Conservation (phyloP, 257 asterid species). For the Marsdenia floribunda region DNA sequence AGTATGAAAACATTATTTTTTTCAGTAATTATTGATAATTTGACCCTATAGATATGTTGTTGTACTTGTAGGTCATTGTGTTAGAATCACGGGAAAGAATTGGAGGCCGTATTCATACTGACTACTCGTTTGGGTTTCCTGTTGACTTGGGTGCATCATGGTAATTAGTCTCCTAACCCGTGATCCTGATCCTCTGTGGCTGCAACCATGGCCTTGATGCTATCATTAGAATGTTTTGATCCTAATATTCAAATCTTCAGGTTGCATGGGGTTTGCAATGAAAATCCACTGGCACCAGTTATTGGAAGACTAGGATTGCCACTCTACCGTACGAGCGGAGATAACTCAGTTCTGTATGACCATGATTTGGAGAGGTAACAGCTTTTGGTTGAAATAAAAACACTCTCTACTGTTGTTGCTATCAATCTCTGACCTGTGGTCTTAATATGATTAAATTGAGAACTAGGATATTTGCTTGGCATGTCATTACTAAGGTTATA, state of each 20-base stretch:
- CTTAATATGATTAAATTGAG: not conserved
- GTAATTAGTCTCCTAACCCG: slow-evolving; percentile 26
- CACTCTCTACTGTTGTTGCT: not conserved
- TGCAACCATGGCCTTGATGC: not conserved
- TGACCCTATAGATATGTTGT: not conserved
- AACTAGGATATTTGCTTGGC: not conserved
- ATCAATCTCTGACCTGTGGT: not conserved
- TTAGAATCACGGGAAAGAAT: slow-evolving; percentile 94
- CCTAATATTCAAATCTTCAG: slow-evolving; percentile 34
- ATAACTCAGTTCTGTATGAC: slow-evolving; percentile 93
- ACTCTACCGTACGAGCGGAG: slow-evolving; percentile 94
- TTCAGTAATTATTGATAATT: not conserved
- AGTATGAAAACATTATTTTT: not conserved
- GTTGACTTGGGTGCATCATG: slow-evolving; percentile 99
- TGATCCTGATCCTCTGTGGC: not conserved
- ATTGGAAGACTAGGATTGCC: slow-evolving; percentile 93
- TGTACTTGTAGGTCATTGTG: slow-evolving; percentile 57
- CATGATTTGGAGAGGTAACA: slow-evolving; percentile 90
- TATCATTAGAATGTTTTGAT: not conserved
- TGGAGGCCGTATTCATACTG: slow-evolving; percentile 95
- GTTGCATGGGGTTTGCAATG: slow-evolving; percentile 96
- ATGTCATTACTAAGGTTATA: not conserved
- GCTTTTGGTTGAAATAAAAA: not conserved
- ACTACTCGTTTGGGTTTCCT: slow-evolving; percentile 94
- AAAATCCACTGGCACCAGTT: slow-evolving; percentile 87